Percentiles rank a stretch among this genome's conserved stretches.
phyloP scores from a whole-genome alignment of 192 early-diverging fungal genomes.

The Entomortierella beljakovae region DNA sequence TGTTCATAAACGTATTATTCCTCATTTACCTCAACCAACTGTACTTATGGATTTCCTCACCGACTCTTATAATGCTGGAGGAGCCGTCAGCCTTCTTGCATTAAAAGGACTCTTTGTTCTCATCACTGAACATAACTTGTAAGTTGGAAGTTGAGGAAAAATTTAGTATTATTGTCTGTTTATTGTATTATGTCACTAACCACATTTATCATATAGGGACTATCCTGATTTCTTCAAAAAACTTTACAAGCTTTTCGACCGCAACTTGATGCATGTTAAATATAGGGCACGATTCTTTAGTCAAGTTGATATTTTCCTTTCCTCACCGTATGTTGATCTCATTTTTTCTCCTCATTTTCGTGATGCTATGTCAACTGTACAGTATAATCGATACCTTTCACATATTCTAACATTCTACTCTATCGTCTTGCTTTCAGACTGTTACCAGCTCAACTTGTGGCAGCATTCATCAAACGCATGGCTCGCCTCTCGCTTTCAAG shows the following conservation, averaged over 20 bases:
- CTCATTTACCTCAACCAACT: slow-evolving; percentile 81
- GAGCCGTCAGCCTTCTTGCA: slow-evolving; percentile 89
- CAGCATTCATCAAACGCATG: slow-evolving; percentile 95
- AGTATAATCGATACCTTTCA: no score
- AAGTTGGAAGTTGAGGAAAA: slow-evolving; percentile 35
- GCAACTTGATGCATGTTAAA: slow-evolving; percentile 91
- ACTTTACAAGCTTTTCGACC: slow-evolving; percentile 92
- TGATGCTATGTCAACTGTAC: no score
- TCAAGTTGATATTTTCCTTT: slow-evolving; percentile 88
- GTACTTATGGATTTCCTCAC: slow-evolving; percentile 95
- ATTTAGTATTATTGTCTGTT: background rate
- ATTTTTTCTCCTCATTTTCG: background rate
- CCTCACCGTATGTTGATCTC: slow-evolving; percentile 73
- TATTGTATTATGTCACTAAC: background rate
- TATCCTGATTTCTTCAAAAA: slow-evolving; percentile 98
- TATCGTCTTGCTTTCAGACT: slow-evolving; percentile 60
- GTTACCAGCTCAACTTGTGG: slow-evolving; percentile 90
- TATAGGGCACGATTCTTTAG: slow-evolving; percentile 97
- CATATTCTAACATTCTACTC: background rate
- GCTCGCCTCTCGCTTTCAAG: slow-evolving; percentile 83
- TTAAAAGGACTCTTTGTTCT: slow-evolving; percentile 96
- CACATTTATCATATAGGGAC: slow-evolving; percentile 65
- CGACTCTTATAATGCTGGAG: slow-evolving; percentile 88
- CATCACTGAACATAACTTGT: slow-evolving; percentile 95
- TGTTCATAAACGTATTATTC: slow-evolving; percentile 92